These are phyloP conservation scores for Musa itinerans DNA, from an alignment of 176 grass and related monocot genomes.

Conservation along the genomic window DNA sequence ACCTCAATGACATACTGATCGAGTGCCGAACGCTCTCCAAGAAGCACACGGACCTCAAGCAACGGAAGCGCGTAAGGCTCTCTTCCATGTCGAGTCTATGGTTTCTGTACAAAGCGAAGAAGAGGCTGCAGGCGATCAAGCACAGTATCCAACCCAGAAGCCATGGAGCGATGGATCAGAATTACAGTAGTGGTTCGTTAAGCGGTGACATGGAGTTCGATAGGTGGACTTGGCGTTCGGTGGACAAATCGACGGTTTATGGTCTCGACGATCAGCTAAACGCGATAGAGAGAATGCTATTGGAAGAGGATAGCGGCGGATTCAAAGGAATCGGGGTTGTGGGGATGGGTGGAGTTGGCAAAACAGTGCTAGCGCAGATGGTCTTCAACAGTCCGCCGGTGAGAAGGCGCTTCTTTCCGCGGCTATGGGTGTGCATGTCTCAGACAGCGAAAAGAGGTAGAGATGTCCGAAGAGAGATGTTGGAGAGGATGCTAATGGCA, in stretches of 20 bases:
- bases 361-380: constrained; percentile 31
- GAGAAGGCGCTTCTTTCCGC: constrained; percentile 27
- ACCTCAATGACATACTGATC: constrained; percentile 39
- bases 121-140: constrained; percentile 16
- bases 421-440: constrained; percentile 41
- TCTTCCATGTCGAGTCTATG: not conserved
- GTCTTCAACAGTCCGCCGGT: constrained; percentile 30
- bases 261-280: not conserved
- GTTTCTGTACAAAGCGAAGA: constrained; percentile 23
- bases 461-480: constrained; percentile 27
- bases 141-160: constrained; percentile 1
- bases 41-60: constrained; percentile 4
- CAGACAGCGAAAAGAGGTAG: constrained; percentile 14
- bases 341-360: constrained; percentile 14
- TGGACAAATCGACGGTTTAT: too few species aligned
- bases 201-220: too few species aligned
- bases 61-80: too few species aligned
- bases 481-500: constrained; percentile 42
- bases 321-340: constrained; percentile 34
- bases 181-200: constrained; percentile 7
- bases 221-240: too few species aligned
- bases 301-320: not conserved
- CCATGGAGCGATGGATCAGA: constrained; percentile 26
- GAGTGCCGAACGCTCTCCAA: constrained; percentile 24
- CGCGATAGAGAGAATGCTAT: constrained; percentile 28